Percentiles rank a stretch among this genome's conserved stretches.
Evolutionary conservation across 2,329 filamentous ascomycete genomes (phyloP).

Genomic region (Sporothrix pseudoabietina): DNA sequence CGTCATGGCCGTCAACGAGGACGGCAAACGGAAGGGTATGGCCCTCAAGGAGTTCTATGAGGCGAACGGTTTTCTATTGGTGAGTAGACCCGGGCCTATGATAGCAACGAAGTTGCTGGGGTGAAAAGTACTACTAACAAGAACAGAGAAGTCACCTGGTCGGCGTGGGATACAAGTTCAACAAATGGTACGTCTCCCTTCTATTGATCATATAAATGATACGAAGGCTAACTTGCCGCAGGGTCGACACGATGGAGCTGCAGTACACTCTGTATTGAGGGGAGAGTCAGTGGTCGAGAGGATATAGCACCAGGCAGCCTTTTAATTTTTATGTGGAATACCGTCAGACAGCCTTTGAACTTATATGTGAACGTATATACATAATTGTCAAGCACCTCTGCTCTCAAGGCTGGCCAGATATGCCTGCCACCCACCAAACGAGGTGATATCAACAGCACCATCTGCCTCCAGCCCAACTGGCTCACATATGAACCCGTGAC

Average conservation of each 20-base stretch:
- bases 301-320: not conserved
- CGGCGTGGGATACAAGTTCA: slow-evolving; percentile 10
- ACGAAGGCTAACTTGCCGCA: not conserved
- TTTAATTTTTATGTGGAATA: not conserved
- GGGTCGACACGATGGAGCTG: slow-evolving; percentile 18
- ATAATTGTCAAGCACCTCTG: too few relatives aligned
- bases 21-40: not conserved
- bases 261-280: not conserved
- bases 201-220: not conserved
- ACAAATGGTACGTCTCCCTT: not conserved
- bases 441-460: slow-evolving; percentile 41
- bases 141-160: slow-evolving; percentile 3
- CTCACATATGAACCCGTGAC: slow-evolving; percentile 45
- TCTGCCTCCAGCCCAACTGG: slow-evolving; percentile 38
- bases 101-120: too few relatives aligned
- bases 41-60: slow-evolving; percentile 22
- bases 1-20: slow-evolving; percentile 22
- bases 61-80: slow-evolving; percentile 13
- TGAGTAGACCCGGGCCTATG: not conserved
- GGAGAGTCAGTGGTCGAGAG: too few relatives aligned
- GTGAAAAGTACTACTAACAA: not conserved
- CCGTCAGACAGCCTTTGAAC: not conserved
- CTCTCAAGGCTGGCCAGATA: slow-evolving; percentile 32
- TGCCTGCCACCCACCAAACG: slow-evolving; percentile 41
- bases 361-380: too few relatives aligned